Base-by-base conservation (phyloP, 2,329 filamentous ascomycete species). In the Ophiosphaerella narmari region DNA sequence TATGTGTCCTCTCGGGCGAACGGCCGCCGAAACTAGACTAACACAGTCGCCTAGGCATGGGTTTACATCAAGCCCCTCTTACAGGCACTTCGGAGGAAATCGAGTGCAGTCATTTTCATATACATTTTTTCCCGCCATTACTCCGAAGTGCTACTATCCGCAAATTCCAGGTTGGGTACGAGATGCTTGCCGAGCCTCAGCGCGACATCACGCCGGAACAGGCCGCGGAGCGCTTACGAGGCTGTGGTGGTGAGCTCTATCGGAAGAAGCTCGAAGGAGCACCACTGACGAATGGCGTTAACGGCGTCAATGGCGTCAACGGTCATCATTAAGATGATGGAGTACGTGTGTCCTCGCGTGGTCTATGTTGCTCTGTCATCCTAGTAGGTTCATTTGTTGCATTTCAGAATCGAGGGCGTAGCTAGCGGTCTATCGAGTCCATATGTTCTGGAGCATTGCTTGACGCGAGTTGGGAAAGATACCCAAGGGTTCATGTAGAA, bases 151-250 rank as follows among this genome's bases (percentile, higher is more conserved):
- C 94, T 2, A 96, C 91, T 0, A 92, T 99, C 39, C 86, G 90
- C 62, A 99, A 99, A 77, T 99, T 97, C 76, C 75, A 97, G 44
- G 94, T 99, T 31, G 94, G 94, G 57, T 97, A 96, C 71, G 94
- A 99, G 76, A 82, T 99, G 76, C 85, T 99, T 84, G 94, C 90
- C 1, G 94, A 99, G 77, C 93, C 94, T n/a, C 94, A 99, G 75
- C 84, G 94, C 51, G 94, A 99, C 71, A 97, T 99, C 65, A 99
- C 94, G 0, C 93, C 94, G 0, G 94, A 99, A 75, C 94, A 97
- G 76, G 94, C 94, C 1, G 89, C 94, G 12, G 86, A 85, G 23
- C 85, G 86, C 42, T 77, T 99, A 52, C 84, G 89, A 58, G 80
- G 81, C 50, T 92, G 91, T 57, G 89, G 86, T 3, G 91, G 91